Evolutionary conservation across 2,329 filamentous ascomycete species (phyloP).

Genomic region (Ophiostoma sp.): DNA sequence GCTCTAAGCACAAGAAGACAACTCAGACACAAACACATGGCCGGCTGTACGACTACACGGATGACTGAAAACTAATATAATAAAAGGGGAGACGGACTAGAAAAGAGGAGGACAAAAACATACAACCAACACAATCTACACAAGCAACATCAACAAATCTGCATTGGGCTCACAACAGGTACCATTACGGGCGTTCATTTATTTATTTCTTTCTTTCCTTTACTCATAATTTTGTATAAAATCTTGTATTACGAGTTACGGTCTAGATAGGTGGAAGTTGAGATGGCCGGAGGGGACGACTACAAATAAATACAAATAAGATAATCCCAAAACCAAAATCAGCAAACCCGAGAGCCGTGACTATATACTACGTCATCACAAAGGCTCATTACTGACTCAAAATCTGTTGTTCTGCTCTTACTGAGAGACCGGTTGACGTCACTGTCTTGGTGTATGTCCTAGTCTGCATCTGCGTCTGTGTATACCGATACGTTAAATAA

Average conservation of each 20-base stretch:
- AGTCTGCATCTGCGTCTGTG: not conserved
- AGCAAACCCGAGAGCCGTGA: not conserved
- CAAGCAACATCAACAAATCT: not conserved
- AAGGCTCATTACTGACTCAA: too few relatives aligned
- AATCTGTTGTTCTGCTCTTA: too few relatives aligned
- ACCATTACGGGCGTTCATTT: conserved; percentile 1
- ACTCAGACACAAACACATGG: not conserved
- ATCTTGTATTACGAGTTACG: not conserved
- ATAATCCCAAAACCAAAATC: not conserved
- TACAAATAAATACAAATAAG: conserved; percentile 3
- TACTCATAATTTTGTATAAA: not conserved
- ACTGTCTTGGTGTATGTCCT: not conserved
- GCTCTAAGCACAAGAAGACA: conserved; percentile 11
- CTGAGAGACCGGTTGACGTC: not conserved
- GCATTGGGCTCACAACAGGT: not conserved
- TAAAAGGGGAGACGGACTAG: not conserved
- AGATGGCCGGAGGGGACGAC: not conserved
- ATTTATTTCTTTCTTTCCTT: not conserved
- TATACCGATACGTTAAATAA: not conserved
- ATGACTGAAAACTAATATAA: not conserved
- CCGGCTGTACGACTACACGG: not conserved
- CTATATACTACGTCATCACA: too few relatives aligned
- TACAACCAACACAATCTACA: too few relatives aligned
- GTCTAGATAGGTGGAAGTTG: not conserved
- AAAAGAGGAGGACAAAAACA: not conserved